phyloP scores from a whole-genome alignment of 78 protist genomes.

The Planoprotostelium fungivorum region DNA sequence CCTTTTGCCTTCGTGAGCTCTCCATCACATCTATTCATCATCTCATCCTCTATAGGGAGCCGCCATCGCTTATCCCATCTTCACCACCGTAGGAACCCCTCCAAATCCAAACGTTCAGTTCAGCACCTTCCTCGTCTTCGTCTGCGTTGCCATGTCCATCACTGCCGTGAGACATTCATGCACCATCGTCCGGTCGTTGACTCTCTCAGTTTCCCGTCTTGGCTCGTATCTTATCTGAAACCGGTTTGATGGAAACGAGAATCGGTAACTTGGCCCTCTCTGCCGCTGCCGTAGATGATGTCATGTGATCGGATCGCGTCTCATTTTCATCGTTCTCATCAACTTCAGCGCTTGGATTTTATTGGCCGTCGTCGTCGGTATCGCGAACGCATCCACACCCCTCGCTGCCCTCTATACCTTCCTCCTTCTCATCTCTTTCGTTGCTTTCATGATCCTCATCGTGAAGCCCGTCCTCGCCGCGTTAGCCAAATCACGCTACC shows the following conservation, averaged over 20 bases:
- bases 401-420: constrained; percentile 47
- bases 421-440: constrained; percentile 18
- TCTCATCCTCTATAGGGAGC: neutral
- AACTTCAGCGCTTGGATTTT: constrained; percentile 44
- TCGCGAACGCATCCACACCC: neutral
- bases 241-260: constrained; percentile 27
- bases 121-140: constrained; percentile 45
- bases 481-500: neutral
- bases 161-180: constrained; percentile 23
- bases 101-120: neutral
- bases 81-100: neutral
- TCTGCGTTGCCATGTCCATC: constrained; percentile 67
- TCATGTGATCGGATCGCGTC: constrained; percentile 6
- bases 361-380: constrained; percentile 55
- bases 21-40: too few species aligned
- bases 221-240: constrained; percentile 65
- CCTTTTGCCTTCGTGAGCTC: constrained; percentile 67
- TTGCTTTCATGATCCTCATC: constrained; percentile 28
- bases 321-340: neutral
- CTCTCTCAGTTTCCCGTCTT: constrained; percentile 54
- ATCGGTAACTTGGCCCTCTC: constrained; percentile 56
- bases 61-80: constrained; percentile 2
- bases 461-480: constrained; percentile 1
- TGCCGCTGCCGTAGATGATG: constrained; percentile 73
- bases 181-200: neutral